These are phyloP conservation scores for Ceriops decandra DNA, from an alignment of 345 rosid species.

Conservation along the genomic window DNA sequence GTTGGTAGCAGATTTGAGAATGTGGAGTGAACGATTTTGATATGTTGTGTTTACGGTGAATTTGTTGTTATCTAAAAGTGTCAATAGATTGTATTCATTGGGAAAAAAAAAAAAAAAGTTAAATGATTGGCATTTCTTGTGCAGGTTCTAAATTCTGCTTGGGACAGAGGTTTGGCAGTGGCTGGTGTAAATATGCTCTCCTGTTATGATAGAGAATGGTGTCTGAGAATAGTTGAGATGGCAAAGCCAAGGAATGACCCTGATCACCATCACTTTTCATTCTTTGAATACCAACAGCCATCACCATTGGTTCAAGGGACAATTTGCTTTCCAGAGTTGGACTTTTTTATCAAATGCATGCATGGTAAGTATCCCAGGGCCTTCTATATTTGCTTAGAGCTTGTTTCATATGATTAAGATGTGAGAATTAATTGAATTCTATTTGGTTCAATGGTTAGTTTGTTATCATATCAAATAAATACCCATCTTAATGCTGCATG, in stretches of 20 bases:
- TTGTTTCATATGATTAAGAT: not conserved
- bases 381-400: not conserved
- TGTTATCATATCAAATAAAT: too few species aligned
- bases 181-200: slow-evolving; percentile 71
- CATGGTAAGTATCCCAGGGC: slow-evolving; percentile 50
- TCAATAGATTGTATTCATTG: too few species aligned
- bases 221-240: slow-evolving; percentile 67
- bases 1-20: slow-evolving; percentile 1
- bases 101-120: too few species aligned
- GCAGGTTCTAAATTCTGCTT: slow-evolving; percentile 79
- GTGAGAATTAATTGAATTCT: not conserved
- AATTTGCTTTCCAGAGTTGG: slow-evolving; percentile 73
- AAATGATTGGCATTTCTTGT: too few species aligned
- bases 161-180: slow-evolving; percentile 67
- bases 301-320: slow-evolving; percentile 68
- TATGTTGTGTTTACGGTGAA: not conserved
- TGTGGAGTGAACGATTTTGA: not conserved
- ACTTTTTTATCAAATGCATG: slow-evolving; percentile 69
- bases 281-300: slow-evolving; percentile 77
- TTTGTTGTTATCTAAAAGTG: not conserved
- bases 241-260: slow-evolving; percentile 92
- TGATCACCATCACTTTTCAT: slow-evolving; percentile 58
- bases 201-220: slow-evolving; percentile 71
- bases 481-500: too few species aligned
- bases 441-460: too few species aligned